A percentile compares a stretch with the other conserved stretches of the same genome.
Conservation (phyloP, 2,329 filamentous ascomycete species). For the Pezicula radicicola region DNA sequence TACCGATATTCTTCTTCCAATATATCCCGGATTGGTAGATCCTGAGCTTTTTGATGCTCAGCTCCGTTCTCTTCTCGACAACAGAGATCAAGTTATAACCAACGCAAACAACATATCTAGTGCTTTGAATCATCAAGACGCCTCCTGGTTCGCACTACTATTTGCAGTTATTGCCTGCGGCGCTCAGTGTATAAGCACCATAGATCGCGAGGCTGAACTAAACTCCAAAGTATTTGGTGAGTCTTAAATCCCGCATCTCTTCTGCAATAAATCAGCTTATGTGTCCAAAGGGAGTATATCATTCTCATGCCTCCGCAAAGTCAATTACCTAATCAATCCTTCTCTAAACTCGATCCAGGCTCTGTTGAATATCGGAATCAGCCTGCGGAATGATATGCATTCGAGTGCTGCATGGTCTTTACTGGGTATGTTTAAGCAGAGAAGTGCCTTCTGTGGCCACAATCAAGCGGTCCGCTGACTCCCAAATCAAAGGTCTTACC, state of each 20-base stretch:
- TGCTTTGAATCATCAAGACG: not conserved
- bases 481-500: not conserved
- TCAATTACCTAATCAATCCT: conserved; percentile 1
- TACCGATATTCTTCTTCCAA: conserved; percentile 1
- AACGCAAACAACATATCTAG: not conserved
- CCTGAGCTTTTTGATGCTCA: not conserved
- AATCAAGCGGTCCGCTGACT: not conserved
- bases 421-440: not conserved
- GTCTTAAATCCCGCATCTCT: not conserved
- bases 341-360: not conserved
- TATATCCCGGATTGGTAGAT: conserved; percentile 1
- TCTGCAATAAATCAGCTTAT: not conserved
- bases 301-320: not conserved
- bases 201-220: not conserved
- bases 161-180: conserved; percentile 2
- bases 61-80: not conserved
- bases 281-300: not conserved
- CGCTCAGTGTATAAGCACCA: not conserved
- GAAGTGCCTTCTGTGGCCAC: not conserved
- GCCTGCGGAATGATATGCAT: conserved; percentile 2
- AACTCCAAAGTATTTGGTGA: conserved; percentile 1
- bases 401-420: conserved; percentile 1
- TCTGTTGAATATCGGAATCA: conserved; percentile 1
- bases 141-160: conserved; percentile 1
- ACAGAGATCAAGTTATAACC: conserved; percentile 1